phyloP scores from a whole-genome alignment of 2,329 filamentous ascomycete species.

The Sarocladiaceae sp. region DNA sequence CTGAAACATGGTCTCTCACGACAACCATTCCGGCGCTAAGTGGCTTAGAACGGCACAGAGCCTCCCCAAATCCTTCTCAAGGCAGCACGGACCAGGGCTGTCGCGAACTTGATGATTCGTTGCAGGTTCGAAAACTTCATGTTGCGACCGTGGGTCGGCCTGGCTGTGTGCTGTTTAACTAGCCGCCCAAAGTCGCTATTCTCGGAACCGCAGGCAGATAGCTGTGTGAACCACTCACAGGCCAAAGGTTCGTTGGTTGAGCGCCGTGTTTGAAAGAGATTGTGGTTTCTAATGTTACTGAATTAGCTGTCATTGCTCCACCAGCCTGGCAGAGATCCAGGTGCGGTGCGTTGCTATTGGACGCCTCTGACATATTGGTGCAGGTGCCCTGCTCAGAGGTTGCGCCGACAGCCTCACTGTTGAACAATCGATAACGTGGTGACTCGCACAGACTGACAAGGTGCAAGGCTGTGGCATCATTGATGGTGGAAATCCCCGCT shows the following conservation, averaged over 20 bases:
- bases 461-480: neutral
- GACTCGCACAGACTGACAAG: neutral
- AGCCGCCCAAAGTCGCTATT: neutral
- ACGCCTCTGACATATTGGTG: neutral
- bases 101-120: neutral
- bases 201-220: neutral
- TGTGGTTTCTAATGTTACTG: neutral
- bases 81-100: neutral
- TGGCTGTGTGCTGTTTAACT: neutral
- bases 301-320: neutral
- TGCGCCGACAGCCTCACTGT: conserved; percentile 4
- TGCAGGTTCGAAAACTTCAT: neutral
- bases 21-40: conserved; percentile 1
- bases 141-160: neutral
- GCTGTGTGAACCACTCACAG: neutral
- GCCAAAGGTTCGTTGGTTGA: neutral
- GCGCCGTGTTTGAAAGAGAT: neutral
- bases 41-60: neutral
- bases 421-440: neutral
- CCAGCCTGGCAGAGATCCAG: neutral
- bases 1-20: conserved; percentile 8
- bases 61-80: neutral
- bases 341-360: neutral
- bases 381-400: neutral
- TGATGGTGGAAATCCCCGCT: too few species aligned